Base-by-base conservation (phyloP, 139 green algal genomes). In the Nannochloris sp. region DNA sequence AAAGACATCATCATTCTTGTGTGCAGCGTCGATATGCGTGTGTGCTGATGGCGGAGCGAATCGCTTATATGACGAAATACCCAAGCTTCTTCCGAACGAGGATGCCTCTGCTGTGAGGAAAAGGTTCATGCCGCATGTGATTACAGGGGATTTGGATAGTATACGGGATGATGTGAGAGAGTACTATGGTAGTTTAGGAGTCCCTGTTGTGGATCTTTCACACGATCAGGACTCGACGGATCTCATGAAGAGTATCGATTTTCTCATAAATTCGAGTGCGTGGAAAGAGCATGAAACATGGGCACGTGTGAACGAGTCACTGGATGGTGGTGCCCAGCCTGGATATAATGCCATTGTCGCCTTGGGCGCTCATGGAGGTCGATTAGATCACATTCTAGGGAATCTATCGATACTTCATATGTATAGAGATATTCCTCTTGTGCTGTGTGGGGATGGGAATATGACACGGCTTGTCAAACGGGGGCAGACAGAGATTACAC, bases 41-140 rank as follows among this genome's bases (percentile, higher is more conserved):
- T 97, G 87, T 62, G 91, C 90, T 6, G 91, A 97, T 68, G 92
- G 91, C 17, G 91, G 91, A 5, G 83, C 84, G 36, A 97, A 97
- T 76, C 71, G 85, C 10, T 73, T 97, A 55, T 86, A 87, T 57
- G 86, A 97, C 49, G 63, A 86, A 56, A 58, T 95, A 13, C 82
- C 85, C 0, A 31, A 10, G 5, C 45, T 76, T 45, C 28, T 76
- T 13, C 64, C 56, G 0, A 43, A 45, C 17, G 14, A 62, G 17
- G 5, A 25, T 44, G 57, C 37, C 5, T 44, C 49, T 3, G 23
- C 61, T 30, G 62, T 81, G 20, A 61, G 69, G 3, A 49, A 16
- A 33, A 43, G 31, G 26, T 77, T 69, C 50, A 31, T 89, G 40
- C 90, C 90, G 2, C 68, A 91, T 45, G 16, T 82, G 2, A 89